Evolutionary conservation across 2,329 filamentous ascomycete species (phyloP), one percentile per base, ranked within the genome.

Genomic region (Ceratocystis colombiana): DNA sequence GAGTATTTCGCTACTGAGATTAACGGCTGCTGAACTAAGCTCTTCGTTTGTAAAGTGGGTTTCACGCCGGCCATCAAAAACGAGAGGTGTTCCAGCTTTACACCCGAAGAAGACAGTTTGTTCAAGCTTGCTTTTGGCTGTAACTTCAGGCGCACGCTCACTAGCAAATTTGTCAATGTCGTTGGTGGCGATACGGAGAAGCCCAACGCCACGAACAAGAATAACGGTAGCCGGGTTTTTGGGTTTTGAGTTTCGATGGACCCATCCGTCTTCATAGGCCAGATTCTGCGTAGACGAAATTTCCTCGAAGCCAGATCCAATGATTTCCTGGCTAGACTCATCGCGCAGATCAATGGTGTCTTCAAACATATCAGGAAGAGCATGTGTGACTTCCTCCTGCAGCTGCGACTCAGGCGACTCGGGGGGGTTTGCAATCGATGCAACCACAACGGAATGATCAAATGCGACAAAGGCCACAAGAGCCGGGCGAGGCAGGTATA

Each of bases 71-170:
- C 86, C 82, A 55, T 87, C 84, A 71, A 99, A 90, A 69, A 91
- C 86, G n/a, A 99, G 77, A n/a, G 93, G 88, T 71, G 91, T 97
- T 72, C 89, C 85, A 69, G 87, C 82, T 73, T 89, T 85, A 61
- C 84, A 85, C 1, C 92, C 92, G 73, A 90, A 97, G 76, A 96
- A 97, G 0, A 97, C 88, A 1, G 92, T 92, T 76, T 99, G 92
- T 73, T 96, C 90, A 50, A 99, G 81, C 75, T 94, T 96, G 76
- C 86, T 89, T 76, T 90, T 94, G 5, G 90, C 88, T 0, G 89
- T 92, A 17, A 96, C 83, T 70, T 79, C 76, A 1, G 84, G 84
- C 3, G 83, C 79, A 64, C 77, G 76, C 64, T 82, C 81, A 68
- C 81, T 82, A 12, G 79, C 79, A 71, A 87, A 85, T 68, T 80